phyloP scores from a whole-genome alignment of 306 rosid genomes.

The Cicer pinnatifidum region DNA sequence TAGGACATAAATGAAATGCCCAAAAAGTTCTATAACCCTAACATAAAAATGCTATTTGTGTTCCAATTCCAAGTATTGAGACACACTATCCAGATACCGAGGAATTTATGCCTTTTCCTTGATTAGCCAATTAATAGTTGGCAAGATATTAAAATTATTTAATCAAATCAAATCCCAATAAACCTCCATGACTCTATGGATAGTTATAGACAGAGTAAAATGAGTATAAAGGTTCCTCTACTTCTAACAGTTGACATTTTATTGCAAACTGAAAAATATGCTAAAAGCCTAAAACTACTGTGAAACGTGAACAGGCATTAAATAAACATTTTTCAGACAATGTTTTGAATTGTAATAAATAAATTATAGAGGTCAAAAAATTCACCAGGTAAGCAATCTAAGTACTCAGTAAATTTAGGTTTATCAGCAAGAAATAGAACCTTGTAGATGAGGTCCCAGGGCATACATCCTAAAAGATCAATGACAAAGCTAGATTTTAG shows the following conservation, averaged over 20 bases:
- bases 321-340: conserved; percentile 1
- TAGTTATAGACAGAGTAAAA: conserved; percentile 7
- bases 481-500: conserved; percentile 70
- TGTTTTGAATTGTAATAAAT: not conserved
- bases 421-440: conserved; percentile 48
- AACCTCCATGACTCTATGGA: not conserved
- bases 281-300: conserved; percentile 7
- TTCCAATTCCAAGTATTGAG: conserved; percentile 3
- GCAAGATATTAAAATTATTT: conserved; percentile 8
- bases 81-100: not conserved
- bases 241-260: conserved; percentile 3
- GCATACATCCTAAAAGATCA: conserved; percentile 88
- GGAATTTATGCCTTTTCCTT: conserved; percentile 11
- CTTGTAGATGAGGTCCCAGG: conserved; percentile 94
- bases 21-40: not conserved
- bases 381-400: not conserved
- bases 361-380: conserved; percentile 26
- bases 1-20: conserved; percentile 14
- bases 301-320: conserved; percentile 2
- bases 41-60: not conserved
- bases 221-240: conserved; percentile 9
- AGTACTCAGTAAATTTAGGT: conserved; percentile 9
- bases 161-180: conserved; percentile 11
- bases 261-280: conserved; percentile 34
- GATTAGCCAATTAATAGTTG: not conserved